Evolutionary conservation across 768 basidiomycete genomes (phyloP).

Genomic region (Tubosaeta brunneosetosa): DNA sequence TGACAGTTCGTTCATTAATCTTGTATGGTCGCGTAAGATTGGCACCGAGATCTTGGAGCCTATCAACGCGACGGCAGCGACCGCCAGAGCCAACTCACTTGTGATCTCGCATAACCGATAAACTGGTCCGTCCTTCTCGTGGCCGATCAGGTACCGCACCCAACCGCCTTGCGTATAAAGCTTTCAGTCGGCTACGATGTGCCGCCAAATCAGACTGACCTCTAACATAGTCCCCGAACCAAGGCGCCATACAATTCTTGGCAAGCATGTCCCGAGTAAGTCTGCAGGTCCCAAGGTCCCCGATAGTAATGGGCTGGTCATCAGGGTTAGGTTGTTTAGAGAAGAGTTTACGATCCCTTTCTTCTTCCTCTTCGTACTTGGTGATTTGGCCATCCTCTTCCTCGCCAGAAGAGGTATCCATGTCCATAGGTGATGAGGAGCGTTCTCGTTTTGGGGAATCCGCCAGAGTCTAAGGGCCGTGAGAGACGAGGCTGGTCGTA

Average conservation of each 20-base stretch:
- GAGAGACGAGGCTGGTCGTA: slow-evolving; percentile 4
- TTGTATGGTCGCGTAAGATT: slow-evolving; percentile 64
- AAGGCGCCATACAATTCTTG: slow-evolving; percentile 68
- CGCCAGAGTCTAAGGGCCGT: slow-evolving; percentile 37
- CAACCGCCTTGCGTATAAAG: slow-evolving; percentile 55
- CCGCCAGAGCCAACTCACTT: slow-evolving; percentile 45
- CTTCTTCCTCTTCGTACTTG: slow-evolving; percentile 70
- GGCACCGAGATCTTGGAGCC: slow-evolving; percentile 44
- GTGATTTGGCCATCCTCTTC: slow-evolving; percentile 77
- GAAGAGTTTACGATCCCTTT: slow-evolving; percentile 50
- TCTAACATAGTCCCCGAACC: slow-evolving; percentile 81
- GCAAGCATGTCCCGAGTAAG: slow-evolving; percentile 69
- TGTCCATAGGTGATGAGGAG: slow-evolving; percentile 79
- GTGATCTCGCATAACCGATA: slow-evolving; percentile 82
- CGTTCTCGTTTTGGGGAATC: slow-evolving; percentile 64
- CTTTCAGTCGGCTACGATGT: slow-evolving; percentile 6
- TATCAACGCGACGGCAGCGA: slow-evolving; percentile 1
- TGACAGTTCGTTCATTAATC: slow-evolving; percentile 57
- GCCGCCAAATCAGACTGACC: slow-evolving; percentile 40
- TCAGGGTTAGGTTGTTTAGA: slow-evolving; percentile 39
- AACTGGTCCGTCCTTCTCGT: slow-evolving; percentile 50
- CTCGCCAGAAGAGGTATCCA: slow-evolving; percentile 76
- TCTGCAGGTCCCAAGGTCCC: slow-evolving; percentile 57
- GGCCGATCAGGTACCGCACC: slow-evolving; percentile 80
- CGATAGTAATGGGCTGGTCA: slow-evolving; percentile 47